Evolutionary conservation across 2,329 filamentous ascomycete genomes (phyloP).

Genomic region (Colletotrichum chlorophyti): DNA sequence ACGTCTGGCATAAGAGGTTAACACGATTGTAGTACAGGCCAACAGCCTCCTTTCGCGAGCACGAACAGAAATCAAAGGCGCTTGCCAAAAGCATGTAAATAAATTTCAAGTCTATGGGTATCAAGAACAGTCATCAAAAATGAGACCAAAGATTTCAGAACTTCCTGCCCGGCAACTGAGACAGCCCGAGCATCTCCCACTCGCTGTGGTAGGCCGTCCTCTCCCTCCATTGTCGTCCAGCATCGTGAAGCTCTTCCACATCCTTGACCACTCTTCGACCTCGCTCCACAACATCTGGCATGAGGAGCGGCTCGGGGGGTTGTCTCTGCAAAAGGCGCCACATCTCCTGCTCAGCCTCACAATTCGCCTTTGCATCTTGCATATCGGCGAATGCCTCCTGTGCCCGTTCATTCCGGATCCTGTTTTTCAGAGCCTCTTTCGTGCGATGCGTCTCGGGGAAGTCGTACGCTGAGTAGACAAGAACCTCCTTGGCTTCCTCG

Average conservation of each 20-base stretch:
- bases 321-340: slow-evolving; percentile 51
- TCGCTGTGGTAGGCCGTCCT: slow-evolving; percentile 44
- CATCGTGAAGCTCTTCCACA: slow-evolving; percentile 44
- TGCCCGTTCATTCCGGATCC: slow-evolving; percentile 47
- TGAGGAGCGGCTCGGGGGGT: slow-evolving; percentile 43
- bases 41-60: no score
- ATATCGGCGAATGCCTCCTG: slow-evolving; percentile 53
- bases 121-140: slow-evolving; percentile 6
- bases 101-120: slow-evolving; percentile 19
- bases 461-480: slow-evolving; percentile 48
- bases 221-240: slow-evolving; percentile 47
- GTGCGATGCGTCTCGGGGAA: slow-evolving; percentile 44
- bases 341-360: slow-evolving; percentile 50
- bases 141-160: not conserved
- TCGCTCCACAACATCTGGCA: slow-evolving; percentile 37
- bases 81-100: not conserved
- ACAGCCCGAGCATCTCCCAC: slow-evolving; percentile 46
- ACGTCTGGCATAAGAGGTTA: not conserved
- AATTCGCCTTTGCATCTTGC: slow-evolving; percentile 47
- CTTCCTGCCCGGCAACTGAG: not conserved
- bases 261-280: slow-evolving; percentile 37
- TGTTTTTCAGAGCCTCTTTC: slow-evolving; percentile 43
- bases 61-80: not conserved
- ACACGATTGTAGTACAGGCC: no score
- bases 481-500: slow-evolving; percentile 49